Base-by-base conservation (phyloP, 768 basidiomycete genomes). In the Termitomyces sp. region DNA sequence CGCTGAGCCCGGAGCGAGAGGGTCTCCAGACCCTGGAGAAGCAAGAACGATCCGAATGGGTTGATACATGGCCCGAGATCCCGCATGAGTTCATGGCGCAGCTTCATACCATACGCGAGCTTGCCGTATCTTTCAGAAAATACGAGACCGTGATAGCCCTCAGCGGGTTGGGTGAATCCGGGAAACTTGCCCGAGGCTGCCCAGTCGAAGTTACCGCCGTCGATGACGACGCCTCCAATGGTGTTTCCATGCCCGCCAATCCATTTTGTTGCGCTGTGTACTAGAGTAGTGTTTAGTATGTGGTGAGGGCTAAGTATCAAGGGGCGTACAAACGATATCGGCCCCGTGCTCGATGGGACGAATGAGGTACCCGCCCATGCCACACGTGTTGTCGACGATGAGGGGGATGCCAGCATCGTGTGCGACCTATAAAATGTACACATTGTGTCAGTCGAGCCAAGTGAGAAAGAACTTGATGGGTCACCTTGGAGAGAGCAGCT, bases 221-320 rank as follows among this genome's bases (percentile, higher is more conserved):
- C 90, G 48, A 92, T 70, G 58, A 93, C 74, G 36, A 91, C 81
- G 48, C 90, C 91, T 3, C 78, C 89, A 50, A 93, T 88, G 24
- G 87, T 88, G 0, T 85, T 92, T 26, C 90, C 90, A 59, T 90
- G 88, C 0, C 87, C 87, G 6, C 87, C 86, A 35, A 92, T 89
- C 91, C 90, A 93, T 66, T 93, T 92, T 0, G 91, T 91, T 1
- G 88, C 87, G 50, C 85, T 87, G 69, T 92, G 85, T 11, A 90
- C 86, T 77, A 47, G 2, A 10, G 11, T 3, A 14, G 20, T 14
- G 6, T 13, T 56, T n/a, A 36, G 28, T 35, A 24, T 11, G 1
- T 7, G 11, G 1, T 22, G 26, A 35, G 45, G 10, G 13, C 11
- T 13, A 44, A 28, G 11, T 32, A n/a, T n/a, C 3, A 22, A 10